Base-by-base conservation (phyloP, 352 stramenopile species). In the Phytopythium vexans region DNA sequence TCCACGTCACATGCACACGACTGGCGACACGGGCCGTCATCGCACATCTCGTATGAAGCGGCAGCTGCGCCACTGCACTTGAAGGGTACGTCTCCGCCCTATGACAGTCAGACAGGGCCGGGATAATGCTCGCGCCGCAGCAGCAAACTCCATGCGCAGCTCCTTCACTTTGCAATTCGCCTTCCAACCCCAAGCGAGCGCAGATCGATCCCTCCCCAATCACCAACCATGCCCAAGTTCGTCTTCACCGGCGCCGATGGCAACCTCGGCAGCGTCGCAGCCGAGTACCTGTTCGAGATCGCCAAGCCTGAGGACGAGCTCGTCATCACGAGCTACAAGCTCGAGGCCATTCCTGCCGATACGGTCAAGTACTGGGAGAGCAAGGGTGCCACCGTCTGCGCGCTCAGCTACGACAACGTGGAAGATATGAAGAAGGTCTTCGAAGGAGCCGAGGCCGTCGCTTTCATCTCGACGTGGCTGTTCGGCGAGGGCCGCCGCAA, bases 401-500 rank as follows among this genome's bases (percentile, higher is more conserved):
- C 31, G 9, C 51, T 56, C 48, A 65, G 38, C 32, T 69, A 69
- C 56, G 51, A 58, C 34, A 56, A 69, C 21, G 31, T 69, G 3
- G 56, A 65, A 1, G 51, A 39, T n/a, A 43, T 69, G 14, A 62
- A 65, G 38, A 61, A 65, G 48, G 56, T 48, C 37, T 65, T 69
- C 40, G 52, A 57, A 11, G 56, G 56, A 16, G 61, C 61, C 1
- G 56, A 69, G 10, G 56, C 56, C 4, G 56, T 69, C 8, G 56
- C 31, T 7, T 62, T 66, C 44, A 70, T 70, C 40, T 66, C 56
- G 0, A 66, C 62, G 4, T 70, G 57, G 62, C n/a, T 62, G n/a
- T 54, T 70, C n/a, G 62, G 62, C 14, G 43, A 64, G 10, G 51
- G 62, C 14, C 62, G 57, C 37, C 62, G 62, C 14, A 49, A 51